phyloP scores from a whole-genome alignment of 2,329 filamentous ascomycete species.

The Pyrenophora graminea region DNA sequence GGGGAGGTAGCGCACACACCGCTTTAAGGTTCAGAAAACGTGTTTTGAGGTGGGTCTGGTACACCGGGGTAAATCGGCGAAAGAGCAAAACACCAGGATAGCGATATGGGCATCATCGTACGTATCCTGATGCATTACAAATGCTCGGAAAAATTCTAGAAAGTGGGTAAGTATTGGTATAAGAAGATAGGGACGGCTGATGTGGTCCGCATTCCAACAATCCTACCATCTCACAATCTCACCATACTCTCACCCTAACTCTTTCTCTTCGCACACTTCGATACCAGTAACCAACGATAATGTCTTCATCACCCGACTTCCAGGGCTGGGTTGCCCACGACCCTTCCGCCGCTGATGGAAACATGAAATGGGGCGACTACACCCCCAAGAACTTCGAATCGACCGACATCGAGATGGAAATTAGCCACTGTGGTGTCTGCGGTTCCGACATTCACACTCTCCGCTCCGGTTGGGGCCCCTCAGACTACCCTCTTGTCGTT shows the following conservation, averaged over 20 bases:
- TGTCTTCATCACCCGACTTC: slow-evolving; percentile 48
- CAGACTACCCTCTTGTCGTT: slow-evolving; percentile 53
- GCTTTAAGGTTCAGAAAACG: slow-evolving; percentile 14
- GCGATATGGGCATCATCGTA: slow-evolving; percentile 8
- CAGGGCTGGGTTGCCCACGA: slow-evolving; percentile 62
- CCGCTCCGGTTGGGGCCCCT: slow-evolving; percentile 51
- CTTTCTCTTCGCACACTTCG: background rate
- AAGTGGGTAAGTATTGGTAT: background rate
- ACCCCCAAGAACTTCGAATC: slow-evolving; percentile 60
- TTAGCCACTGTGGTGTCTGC: slow-evolving; percentile 49
- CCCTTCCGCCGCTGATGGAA: slow-evolving; percentile 55
- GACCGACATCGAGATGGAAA: slow-evolving; percentile 60
- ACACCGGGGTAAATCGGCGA: slow-evolving; percentile 30
- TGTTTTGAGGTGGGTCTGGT: slow-evolving; percentile 20
- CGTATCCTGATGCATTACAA: slow-evolving; percentile 26
- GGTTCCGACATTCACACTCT: slow-evolving; percentile 44
- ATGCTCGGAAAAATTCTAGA: slow-evolving; percentile 17
- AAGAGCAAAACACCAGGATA: slow-evolving; percentile 25
- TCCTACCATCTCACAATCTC: background rate
- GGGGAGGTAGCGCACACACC: slow-evolving; percentile 6
- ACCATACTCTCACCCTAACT: background rate
- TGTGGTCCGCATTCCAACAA: background rate
- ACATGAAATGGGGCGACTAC: slow-evolving; percentile 58
- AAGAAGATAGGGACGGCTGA: background rate
- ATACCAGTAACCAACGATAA: slow-evolving; percentile 10